Evolutionary conservation across 1,139 yeast species (phyloP).

Genomic region (Suhomyces guaymorum): DNA sequence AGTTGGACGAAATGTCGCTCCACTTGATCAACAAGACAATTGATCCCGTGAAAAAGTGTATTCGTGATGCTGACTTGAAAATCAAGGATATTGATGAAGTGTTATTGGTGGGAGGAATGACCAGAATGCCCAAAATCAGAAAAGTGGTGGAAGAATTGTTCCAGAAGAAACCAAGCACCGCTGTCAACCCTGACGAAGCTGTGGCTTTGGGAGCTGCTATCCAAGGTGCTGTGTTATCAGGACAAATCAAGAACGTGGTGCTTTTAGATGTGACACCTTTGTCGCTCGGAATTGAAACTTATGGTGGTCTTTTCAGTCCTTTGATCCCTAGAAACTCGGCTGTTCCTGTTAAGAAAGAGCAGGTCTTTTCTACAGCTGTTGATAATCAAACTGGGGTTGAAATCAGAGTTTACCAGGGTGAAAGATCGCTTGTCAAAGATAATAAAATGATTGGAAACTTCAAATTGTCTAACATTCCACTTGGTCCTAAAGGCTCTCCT

Average conservation of each 20-base stretch:
- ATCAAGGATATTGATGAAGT: slow-evolving; percentile 68
- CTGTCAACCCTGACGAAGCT: slow-evolving; percentile 81
- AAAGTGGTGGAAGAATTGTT: slow-evolving; percentile 58
- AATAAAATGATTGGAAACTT: slow-evolving; percentile 74
- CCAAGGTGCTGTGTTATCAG: slow-evolving; percentile 76
- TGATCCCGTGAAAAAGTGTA: slow-evolving; percentile 64
- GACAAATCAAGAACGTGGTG: slow-evolving; percentile 69
- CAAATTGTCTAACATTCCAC: slow-evolving; percentile 65
- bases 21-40: slow-evolving; percentile 62
- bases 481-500: slow-evolving; percentile 75
- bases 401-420: slow-evolving; percentile 77
- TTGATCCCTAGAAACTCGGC: slow-evolving; percentile 75
- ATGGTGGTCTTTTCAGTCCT: slow-evolving; percentile 79
- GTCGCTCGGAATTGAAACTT: slow-evolving; percentile 78
- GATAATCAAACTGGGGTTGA: slow-evolving; percentile 84
- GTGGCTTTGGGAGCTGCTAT: slow-evolving; percentile 86
- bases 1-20: slow-evolving; percentile 63
- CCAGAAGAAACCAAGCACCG: slow-evolving; percentile 58
- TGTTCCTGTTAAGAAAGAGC: slow-evolving; percentile 71
- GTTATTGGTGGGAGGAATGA: slow-evolving; percentile 81
- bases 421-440: slow-evolving; percentile 69
- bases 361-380: slow-evolving; percentile 78
- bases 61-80: slow-evolving; percentile 68
- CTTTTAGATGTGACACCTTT: slow-evolving; percentile 77
- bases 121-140: slow-evolving; percentile 77